Conservation (phyloP, 352 stramenopile genomes). For the Hyaloperonospora arabidopsidis region DNA sequence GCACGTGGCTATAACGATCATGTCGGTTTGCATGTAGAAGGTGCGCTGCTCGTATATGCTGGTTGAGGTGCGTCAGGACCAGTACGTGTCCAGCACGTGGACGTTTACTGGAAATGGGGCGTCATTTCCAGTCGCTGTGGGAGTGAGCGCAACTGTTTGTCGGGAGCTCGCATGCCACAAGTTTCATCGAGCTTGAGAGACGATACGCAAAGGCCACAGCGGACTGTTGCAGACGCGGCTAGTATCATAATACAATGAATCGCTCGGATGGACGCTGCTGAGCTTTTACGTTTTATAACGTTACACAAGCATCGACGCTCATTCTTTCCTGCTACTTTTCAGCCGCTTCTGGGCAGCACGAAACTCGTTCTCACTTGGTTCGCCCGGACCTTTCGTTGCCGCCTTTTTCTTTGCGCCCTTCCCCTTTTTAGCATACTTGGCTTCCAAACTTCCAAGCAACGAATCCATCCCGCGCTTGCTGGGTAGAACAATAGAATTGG, state of each 20-base stretch:
- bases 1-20: slow-evolving; percentile 67
- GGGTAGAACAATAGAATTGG: slow-evolving; percentile 10
- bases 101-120: slow-evolving; percentile 19
- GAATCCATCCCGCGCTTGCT: slow-evolving; percentile 55
- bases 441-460: slow-evolving; percentile 50
- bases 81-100: slow-evolving; percentile 11
- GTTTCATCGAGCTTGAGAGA: slow-evolving; percentile 21
- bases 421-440: slow-evolving; percentile 47
- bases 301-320: slow-evolving; percentile 3
- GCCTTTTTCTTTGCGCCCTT: slow-evolving; percentile 39
- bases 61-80: slow-evolving; percentile 19
- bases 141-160: slow-evolving; percentile 20
- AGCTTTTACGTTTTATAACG: neutral
- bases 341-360: slow-evolving; percentile 44
- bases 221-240: neutral
- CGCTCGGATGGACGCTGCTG: too few relatives aligned
- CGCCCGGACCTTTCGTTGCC: slow-evolving; percentile 2
- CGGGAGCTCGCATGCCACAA: slow-evolving; percentile 20
- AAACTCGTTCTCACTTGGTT: slow-evolving; percentile 66
- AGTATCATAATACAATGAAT: too few relatives aligned
- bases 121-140: slow-evolving; percentile 19
- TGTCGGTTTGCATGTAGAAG: slow-evolving; percentile 44
- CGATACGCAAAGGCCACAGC: neutral
- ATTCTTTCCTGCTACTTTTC: slow-evolving; percentile 35
- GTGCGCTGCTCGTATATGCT: slow-evolving; percentile 44